These are phyloP conservation scores for Colletotrichum truncatum DNA, from an alignment of 2,329 filamentous ascomycete species.

Conservation along the genomic window DNA sequence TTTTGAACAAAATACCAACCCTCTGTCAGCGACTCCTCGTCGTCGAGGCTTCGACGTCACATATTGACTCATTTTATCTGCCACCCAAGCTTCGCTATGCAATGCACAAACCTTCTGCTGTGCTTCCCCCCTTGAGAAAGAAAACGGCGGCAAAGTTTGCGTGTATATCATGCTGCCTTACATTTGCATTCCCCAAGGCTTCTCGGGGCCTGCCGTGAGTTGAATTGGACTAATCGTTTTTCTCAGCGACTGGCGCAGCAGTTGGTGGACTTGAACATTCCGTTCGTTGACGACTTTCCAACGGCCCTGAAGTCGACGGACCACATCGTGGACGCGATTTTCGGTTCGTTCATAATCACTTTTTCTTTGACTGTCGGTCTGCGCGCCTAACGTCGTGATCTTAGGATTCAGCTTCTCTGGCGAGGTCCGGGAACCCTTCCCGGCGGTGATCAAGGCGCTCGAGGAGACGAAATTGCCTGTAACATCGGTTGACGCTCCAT, in stretches of 20 bases:
- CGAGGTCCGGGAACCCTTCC: constrained; percentile 92
- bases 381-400: constrained; percentile 24
- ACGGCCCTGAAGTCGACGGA: constrained; percentile 73
- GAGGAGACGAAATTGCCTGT: constrained; percentile 79
- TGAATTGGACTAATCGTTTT: constrained; percentile 39
- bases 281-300: constrained; percentile 84
- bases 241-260: constrained; percentile 82
- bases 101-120: constrained; percentile 11
- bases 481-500: constrained; percentile 90
- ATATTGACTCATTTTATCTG: neutral
- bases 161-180: constrained; percentile 1
- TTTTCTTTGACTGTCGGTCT: neutral
- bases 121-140: constrained; percentile 9
- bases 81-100: constrained; percentile 17
- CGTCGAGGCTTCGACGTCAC: neutral
- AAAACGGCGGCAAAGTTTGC: constrained; percentile 11
- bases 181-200: neutral
- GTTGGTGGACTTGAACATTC: constrained; percentile 82
- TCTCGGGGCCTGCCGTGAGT: neutral
- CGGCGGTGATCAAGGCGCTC: constrained; percentile 79
- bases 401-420: constrained; percentile 91
- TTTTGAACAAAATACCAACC: neutral
- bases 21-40: constrained; percentile 22
- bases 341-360: constrained; percentile 65
- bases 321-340: constrained; percentile 91